Base-by-base conservation (phyloP, 2,329 filamentous ascomycete species). In the Fusarium metavorans region DNA sequence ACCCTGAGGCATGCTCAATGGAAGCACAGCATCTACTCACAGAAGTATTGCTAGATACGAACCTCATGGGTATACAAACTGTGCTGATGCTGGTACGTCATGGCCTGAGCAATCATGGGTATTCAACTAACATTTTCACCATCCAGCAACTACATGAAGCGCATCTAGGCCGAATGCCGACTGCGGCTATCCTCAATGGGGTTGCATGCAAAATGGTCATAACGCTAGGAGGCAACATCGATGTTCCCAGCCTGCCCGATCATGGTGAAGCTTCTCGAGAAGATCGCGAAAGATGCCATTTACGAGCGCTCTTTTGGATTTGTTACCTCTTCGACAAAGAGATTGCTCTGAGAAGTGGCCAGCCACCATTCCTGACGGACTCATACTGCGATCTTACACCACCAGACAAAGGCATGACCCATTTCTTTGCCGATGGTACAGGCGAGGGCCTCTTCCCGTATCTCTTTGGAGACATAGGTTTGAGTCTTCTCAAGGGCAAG, bases 381-480 rank as follows among this genome's bases (percentile, higher is more conserved):
- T 57, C 52, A 1, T 57, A 57, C 34, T 57, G 52, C 52, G 52
- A 57, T 23, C 52, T 57, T 2, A 57, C 52, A 57, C 52, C 32
- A 6, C 52, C 52, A 25, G 30, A 37, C 32, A 23, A 25, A 4
- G 11, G 11, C 32, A 57, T 37, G 52, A 37, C 30, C 0, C 52
- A 57, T 23, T 37, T 57, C 14, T 57, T 25, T 10, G 7, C 52
- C 2, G 52, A 57, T 57, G 52, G 32, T 16, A 16, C 52, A 14
- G 32, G 14, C 9, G n/a, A 57, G 4, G 11, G 18, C 11, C 13
- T 25, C 7, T 37, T 57, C 13, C 34, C 30, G 8, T 57, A 57
- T 9, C 34, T 57, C 6, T 20, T 16, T 18, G 52, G 52, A 16
- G 52, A 57, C 1, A 57, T 57, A 16, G 52, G 30, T 18, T 35